Evolutionary conservation across 768 basidiomycete species (phyloP).

Genomic region (Boletus bicolor): DNA sequence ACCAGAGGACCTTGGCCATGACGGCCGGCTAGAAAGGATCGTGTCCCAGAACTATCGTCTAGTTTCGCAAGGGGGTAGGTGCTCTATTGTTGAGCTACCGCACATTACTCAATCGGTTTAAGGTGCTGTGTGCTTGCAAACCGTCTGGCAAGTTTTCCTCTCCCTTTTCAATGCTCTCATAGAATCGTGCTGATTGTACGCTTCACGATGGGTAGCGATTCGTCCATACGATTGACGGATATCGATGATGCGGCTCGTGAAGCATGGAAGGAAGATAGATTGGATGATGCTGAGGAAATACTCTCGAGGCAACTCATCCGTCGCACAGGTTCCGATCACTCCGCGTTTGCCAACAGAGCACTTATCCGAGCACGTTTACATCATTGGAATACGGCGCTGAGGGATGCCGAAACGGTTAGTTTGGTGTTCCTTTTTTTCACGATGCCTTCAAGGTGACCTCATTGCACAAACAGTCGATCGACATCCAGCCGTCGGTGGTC

Average conservation of each 20-base stretch:
- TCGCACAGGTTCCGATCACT: not conserved
- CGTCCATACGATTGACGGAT: conserved; percentile 1
- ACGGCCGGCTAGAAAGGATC: not conserved
- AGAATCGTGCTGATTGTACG: not conserved
- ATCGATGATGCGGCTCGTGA: not conserved
- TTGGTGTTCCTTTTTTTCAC: not conserved
- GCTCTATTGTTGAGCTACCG: not conserved
- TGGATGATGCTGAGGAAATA: conserved; percentile 12
- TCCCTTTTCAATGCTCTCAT: not conserved
- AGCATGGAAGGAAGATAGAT: conserved; percentile 5
- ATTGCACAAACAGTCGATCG: conserved; percentile 2
- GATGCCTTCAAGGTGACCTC: not conserved
- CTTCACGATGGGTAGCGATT: not conserved
- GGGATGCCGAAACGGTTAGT: conserved; percentile 10
- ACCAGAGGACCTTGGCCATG: conserved; percentile 1
- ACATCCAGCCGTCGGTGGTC: conserved; percentile 8
- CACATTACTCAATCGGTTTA: not conserved
- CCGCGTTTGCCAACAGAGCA: conserved; percentile 3
- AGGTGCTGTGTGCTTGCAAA: conserved; percentile 5
- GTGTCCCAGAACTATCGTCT: conserved; percentile 9
- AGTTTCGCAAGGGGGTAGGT: conserved; percentile 5
- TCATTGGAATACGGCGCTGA: conserved; percentile 4
- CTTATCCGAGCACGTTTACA: conserved; percentile 6
- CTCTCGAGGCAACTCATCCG: conserved; percentile 2
- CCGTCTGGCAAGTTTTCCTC: not conserved